Evolutionary conservation across 2,329 filamentous ascomycete genomes (phyloP).

Genomic region (Bipolaris zeicola): DNA sequence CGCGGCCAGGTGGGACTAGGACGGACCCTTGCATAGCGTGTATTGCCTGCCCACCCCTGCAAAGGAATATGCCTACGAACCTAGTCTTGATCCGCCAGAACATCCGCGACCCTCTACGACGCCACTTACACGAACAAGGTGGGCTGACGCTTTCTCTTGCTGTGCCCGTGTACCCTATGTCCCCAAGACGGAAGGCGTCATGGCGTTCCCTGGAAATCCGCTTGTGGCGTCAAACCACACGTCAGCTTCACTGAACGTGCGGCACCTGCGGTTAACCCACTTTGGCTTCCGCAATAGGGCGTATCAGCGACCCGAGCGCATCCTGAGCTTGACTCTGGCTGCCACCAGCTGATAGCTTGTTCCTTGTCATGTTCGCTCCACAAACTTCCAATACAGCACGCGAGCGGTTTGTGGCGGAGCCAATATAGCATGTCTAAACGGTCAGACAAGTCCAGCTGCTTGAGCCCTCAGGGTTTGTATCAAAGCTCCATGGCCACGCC

Average conservation of each 20-base stretch:
- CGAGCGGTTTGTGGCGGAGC: conserved; percentile 1
- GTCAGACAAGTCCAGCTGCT: background rate
- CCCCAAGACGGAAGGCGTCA: conserved; percentile 1
- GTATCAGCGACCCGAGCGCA: background rate
- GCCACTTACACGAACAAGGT: conserved; percentile 4
- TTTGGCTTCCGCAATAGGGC: background rate
- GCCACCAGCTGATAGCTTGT: conserved; percentile 1
- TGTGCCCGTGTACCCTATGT: background rate
- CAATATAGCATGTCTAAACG: background rate
- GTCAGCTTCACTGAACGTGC: conserved; percentile 9
- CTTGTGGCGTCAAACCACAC: conserved; percentile 12
- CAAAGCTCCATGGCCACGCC: background rate
- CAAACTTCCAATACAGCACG: background rate
- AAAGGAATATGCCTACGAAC: background rate
- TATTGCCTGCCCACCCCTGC: background rate
- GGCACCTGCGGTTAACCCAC: conserved; percentile 7
- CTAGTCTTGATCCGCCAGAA: conserved; percentile 4
- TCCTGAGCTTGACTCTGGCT: background rate
- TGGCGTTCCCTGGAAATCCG: conserved; percentile 16
- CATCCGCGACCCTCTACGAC: conserved; percentile 5
- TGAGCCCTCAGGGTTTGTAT: background rate
- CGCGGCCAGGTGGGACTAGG: background rate
- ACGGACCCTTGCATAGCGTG: conserved; percentile 4
- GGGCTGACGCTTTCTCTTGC: background rate
- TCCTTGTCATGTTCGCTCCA: conserved; percentile 5